Conservation (phyloP, 805 yeast species). For the Candida patagonica region DNA sequence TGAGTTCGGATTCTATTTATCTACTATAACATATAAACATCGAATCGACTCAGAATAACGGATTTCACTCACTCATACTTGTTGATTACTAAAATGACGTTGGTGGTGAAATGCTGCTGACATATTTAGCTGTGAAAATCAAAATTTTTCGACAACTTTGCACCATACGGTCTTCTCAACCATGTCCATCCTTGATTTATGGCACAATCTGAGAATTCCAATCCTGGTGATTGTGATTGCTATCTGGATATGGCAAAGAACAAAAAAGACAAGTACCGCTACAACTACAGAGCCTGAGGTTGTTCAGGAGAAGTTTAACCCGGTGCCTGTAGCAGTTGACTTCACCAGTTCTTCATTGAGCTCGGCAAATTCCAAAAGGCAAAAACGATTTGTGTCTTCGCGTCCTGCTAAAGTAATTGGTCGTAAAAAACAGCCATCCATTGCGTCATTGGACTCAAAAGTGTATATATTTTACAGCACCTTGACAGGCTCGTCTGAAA, state of each 20-base stretch:
- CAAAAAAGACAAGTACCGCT: neutral
- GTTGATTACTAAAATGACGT: no score
- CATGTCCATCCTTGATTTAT: neutral
- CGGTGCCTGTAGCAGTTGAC: slow-evolving; percentile 19
- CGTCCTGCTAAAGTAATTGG: slow-evolving; percentile 5
- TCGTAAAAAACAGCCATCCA: neutral
- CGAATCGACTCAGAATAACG: no score
- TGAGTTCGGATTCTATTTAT: no score
- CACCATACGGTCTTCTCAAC: no score
- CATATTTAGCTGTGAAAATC: no score
- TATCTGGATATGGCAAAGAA: neutral
- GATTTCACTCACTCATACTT: no score
- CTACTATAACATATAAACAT: no score
- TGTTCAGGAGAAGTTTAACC: neutral
- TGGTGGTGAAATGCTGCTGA: no score
- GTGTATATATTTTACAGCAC: slow-evolving; percentile 72
- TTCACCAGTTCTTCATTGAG: slow-evolving; percentile 13
- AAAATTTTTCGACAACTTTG: no score
- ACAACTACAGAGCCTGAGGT: neutral
- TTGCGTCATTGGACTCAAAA: slow-evolving; percentile 37
- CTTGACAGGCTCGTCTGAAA: slow-evolving; percentile 71
- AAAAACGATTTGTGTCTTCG: slow-evolving; percentile 9
- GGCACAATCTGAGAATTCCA: neutral
- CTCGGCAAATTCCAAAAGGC: slow-evolving; percentile 7
- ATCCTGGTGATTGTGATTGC: neutral